phyloP scores from a whole-genome alignment of 768 basidiomycete genomes.

The Lentinus tigrinus region DNA sequence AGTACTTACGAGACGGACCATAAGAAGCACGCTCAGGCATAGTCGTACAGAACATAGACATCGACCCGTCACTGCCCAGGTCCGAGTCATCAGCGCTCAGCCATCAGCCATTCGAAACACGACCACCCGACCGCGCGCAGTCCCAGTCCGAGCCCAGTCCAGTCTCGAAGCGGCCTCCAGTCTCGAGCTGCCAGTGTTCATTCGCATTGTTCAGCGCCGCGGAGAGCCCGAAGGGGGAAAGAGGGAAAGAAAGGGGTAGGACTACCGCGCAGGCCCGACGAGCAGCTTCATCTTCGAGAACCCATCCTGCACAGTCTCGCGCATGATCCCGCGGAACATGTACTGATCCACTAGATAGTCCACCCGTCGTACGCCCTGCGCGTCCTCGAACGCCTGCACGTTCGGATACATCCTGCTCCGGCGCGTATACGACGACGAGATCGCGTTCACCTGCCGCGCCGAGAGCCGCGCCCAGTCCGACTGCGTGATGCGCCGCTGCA shows the following conservation, averaged over 20 bases:
- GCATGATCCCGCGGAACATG: slow-evolving; percentile 37
- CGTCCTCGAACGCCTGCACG: slow-evolving; percentile 32
- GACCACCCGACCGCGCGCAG: neutral
- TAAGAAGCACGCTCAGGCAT: neutral
- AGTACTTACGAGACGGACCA: neutral
- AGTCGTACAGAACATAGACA: neutral
- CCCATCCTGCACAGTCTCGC: slow-evolving; percentile 21
- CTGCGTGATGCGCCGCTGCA: slow-evolving; percentile 40
- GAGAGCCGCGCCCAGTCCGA: slow-evolving; percentile 34
- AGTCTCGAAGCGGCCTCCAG: neutral
- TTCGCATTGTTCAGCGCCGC: too few relatives aligned
- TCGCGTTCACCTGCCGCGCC: slow-evolving; percentile 27
- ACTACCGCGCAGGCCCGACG: slow-evolving; percentile 12
- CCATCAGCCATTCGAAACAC: neutral
- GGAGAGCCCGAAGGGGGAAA: too few relatives aligned
- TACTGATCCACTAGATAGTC: slow-evolving; percentile 37
- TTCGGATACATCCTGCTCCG: slow-evolving; percentile 32
- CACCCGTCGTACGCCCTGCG: slow-evolving; percentile 38
- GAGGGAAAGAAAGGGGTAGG: neutral
- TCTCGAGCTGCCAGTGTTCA: neutral
- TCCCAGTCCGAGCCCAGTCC: neutral
- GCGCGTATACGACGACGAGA: slow-evolving; percentile 38
- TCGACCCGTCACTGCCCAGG: neutral
- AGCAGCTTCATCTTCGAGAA: slow-evolving; percentile 25
- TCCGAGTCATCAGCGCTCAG: neutral